Conservation (phyloP, 116 monocot genomes). For the Zostera marina region DNA sequence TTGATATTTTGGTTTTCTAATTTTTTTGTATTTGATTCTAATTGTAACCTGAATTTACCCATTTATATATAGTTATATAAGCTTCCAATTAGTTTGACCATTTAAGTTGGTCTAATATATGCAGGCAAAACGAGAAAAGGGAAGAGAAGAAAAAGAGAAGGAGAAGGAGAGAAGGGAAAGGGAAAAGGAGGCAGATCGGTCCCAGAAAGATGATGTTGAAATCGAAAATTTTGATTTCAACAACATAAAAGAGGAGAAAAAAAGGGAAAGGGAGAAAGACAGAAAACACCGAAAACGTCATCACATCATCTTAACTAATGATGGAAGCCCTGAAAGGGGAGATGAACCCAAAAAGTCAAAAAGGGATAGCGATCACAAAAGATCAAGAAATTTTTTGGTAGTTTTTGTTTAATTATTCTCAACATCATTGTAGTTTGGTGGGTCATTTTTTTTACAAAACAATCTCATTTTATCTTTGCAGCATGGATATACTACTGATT, state of each 20-base stretch:
- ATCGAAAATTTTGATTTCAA: slow-evolving; percentile 38
- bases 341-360: slow-evolving; percentile 77
- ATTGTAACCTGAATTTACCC: not conserved
- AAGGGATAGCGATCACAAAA: slow-evolving; percentile 75
- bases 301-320: slow-evolving; percentile 44
- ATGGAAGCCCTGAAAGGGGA: slow-evolving; percentile 73
- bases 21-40: not conserved
- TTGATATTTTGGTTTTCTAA: not conserved
- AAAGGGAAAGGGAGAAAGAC: slow-evolving; percentile 76
- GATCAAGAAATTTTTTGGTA: slow-evolving; percentile 57
- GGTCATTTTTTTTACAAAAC: not conserved
- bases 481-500: slow-evolving; percentile 67
- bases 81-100: not conserved
- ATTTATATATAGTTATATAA: not conserved
- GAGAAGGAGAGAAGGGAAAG: slow-evolving; percentile 25
- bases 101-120: not conserved
- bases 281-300: slow-evolving; percentile 84
- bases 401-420: not conserved
- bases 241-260: slow-evolving; percentile 43
- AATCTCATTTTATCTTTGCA: slow-evolving; percentile 10
- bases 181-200: slow-evolving; percentile 54
- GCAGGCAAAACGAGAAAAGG: slow-evolving; percentile 36
- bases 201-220: slow-evolving; percentile 49
- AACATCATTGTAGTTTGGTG: not conserved
- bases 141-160: slow-evolving; percentile 17